Evolutionary conservation across 768 basidiomycete species (phyloP).

Genomic region (Leucocoprinus leucothites): DNA sequence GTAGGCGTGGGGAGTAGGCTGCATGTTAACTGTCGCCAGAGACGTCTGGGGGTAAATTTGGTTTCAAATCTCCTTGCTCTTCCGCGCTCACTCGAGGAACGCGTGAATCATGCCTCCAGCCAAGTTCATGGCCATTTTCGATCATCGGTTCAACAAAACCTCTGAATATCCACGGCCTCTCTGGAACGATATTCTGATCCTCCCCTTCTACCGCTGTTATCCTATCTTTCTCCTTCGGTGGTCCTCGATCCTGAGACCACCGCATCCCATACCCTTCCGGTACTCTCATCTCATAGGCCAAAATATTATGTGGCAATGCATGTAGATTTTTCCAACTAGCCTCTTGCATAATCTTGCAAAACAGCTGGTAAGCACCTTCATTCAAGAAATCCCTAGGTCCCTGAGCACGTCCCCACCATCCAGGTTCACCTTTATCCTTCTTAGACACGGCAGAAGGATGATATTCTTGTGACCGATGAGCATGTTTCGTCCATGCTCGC

Average conservation of each 20-base stretch:
- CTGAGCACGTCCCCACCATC: conserved; percentile 60
- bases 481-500: conserved; percentile 67
- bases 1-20: too few relatives aligned
- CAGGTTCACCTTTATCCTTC: conserved; percentile 23
- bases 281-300: conserved; percentile 62
- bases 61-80: too few relatives aligned
- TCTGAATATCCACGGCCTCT: conserved; percentile 49
- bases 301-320: conserved; percentile 58
- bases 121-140: conserved; percentile 60
- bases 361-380: conserved; percentile 45
- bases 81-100: too few relatives aligned
- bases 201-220: conserved; percentile 1
- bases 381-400: conserved; percentile 55
- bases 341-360: conserved; percentile 48
- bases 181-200: conserved; percentile 9
- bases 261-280: conserved; percentile 65
- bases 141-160: conserved; percentile 70
- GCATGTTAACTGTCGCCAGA: too few relatives aligned
- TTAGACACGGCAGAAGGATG: conserved; percentile 5
- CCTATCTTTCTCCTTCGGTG: not conserved
- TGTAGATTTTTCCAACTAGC: conserved; percentile 65
- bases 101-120: conserved; percentile 46
- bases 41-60: too few relatives aligned
- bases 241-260: conserved; percentile 51
- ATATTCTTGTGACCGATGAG: conserved; percentile 44